Base-by-base conservation (phyloP, 345 rosid genomes). In the Euclidium syriacum region DNA sequence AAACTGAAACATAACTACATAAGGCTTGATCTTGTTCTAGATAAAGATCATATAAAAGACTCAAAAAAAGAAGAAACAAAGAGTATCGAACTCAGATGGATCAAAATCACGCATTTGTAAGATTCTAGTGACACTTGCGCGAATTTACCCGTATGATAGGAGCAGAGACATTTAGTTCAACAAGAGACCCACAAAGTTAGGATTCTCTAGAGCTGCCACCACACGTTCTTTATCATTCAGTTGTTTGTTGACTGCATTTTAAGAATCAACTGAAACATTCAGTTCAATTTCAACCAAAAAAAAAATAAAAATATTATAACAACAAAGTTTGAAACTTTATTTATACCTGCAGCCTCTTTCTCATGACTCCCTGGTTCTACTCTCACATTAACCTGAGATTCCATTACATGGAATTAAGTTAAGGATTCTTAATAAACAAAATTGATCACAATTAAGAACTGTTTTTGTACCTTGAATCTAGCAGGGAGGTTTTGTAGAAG, bases 351-450 rank as follows among this genome's bases (percentile, higher is more conserved):
- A 75, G 82, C 89, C 81, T 92, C 98, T 29, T 82, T 78, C 55
- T 79, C 89, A 81, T 86, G 98, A 65, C 85, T 86, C 74, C 96
- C 95, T 26, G 96, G 89, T 7, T 94, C 94, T 48, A 92, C 84
- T 82, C 75, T 85, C 34, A 89, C 80, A 73, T 89, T 86, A 58
- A 91, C 80, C 98, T 85, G 73, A 63, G 14, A 41, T 8, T 11
- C 8, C 7, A 1, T 23, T 17, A 34, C 34, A 43, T 12, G 2
- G 5, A 57, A 40, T 57, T 6, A 65, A 67, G 26, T 18, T 24
- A 6, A 39, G 7, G 7, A 22, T 32, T 58, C 56, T 24, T 35
- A 7, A 12, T 4, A 35, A 36, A 49, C 47, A 62, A 46, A 22
- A 46, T n/a, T 19, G 8, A 14, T n/a, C 25, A 12, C 25, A 19